A percentile compares a stretch with the other conserved stretches of the same genome.
Evolutionary conservation across 176 grass and related monocot species (phyloP).

Genomic region (Avena sativa): DNA sequence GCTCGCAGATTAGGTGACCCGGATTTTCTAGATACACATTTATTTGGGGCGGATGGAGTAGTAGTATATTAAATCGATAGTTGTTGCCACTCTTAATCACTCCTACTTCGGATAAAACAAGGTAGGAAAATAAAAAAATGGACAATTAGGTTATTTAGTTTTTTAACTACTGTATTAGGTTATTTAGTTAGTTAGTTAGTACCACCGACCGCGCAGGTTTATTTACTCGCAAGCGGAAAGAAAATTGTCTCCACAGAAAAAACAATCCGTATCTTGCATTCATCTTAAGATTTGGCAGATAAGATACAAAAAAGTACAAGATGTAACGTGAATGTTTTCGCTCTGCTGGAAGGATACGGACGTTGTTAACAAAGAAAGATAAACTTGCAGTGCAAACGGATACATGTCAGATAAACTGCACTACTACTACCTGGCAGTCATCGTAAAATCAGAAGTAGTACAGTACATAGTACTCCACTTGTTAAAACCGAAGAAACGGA

Average conservation of each 20-base stretch:
- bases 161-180: too few relatives aligned
- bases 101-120: not conserved
- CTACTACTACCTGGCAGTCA: too few relatives aligned
- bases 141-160: too few relatives aligned
- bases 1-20: too few relatives aligned
- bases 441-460: not conserved
- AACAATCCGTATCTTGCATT: not conserved
- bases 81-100: too few relatives aligned
- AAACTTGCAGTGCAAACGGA: not conserved
- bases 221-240: not conserved
- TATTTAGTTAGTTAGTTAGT: not conserved
- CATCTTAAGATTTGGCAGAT: not conserved
- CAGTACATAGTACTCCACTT: not conserved
- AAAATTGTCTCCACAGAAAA: not conserved
- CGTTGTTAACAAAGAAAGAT: not conserved
- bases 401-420: not conserved
- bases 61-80: too few relatives aligned
- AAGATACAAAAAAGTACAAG: not conserved
- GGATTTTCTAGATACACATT: too few relatives aligned
- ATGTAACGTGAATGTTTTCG: not conserved
- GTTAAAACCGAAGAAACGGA: not conserved
- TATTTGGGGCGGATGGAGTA: too few relatives aligned
- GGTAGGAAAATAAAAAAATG: too few relatives aligned
- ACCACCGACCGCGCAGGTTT: not conserved
- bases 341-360: not conserved